Base-by-base conservation (phyloP, 805 yeast species). In the Tetrapisispora pingtungensis region DNA sequence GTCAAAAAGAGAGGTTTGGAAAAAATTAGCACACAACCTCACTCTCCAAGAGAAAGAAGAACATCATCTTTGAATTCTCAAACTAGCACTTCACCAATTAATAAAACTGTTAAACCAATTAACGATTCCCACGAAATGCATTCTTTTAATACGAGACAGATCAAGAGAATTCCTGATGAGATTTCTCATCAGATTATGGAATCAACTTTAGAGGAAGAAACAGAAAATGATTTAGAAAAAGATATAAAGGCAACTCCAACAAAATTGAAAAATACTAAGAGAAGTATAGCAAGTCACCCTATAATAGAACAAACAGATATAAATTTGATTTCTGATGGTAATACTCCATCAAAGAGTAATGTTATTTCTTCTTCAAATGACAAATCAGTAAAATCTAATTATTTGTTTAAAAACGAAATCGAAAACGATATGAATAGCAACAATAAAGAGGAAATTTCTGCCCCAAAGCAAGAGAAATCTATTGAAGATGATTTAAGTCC, bases 141-240 rank as follows among this genome's bases (percentile, higher is more conserved):
- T 26, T 40, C 43, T 3, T 24, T 17, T 17, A 27, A 18, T 18
- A 24, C 35, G 4, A 22, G 26, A 15, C 37, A 26, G 4, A 8
- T 6, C n/a, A 40, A 40, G 15, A 30, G 27, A 30, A 8, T 38
- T 14, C 17, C n/a, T 12, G 39, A 36, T 18, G 37, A 33, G 24
- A 22, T 8, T 15, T 22, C 41, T 30, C 45, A 42, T 13, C 52
- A 53, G n/a, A 39, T 57, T 24, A 53, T 54, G 15, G 57, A 58
- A 34, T 53, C 51, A 27, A 42, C 53, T 13, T 41, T 57, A 34
- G 46, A 49, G 22, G 64, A 59, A 41, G 61, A 57, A 43, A 54
- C 56, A 10, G 62, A 53, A 38, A 49, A 42, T 18, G 61, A 57
- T 38, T 40, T 55, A 33, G 44, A 45, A 37, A 42, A 43, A 13